A percentile compares a stretch with the other conserved stretches of the same genome.
Conservation (phyloP, 352 stramenopile genomes). For the Thalassiosira delicatula region DNA sequence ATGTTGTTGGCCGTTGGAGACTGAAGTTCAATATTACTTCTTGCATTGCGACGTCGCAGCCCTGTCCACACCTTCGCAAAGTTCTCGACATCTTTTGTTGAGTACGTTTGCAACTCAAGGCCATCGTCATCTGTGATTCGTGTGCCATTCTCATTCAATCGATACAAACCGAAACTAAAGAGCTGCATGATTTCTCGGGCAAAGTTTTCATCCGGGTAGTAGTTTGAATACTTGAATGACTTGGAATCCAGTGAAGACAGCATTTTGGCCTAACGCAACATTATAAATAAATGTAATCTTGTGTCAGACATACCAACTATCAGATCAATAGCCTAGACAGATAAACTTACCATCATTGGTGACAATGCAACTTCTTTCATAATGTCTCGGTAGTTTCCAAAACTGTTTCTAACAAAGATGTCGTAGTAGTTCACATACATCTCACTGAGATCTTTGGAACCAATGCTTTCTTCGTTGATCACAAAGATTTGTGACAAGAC, state of each 20-base stretch:
- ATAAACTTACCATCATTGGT: conserved; percentile 70
- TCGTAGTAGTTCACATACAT: conserved; percentile 1
- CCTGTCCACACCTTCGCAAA: conserved; percentile 72
- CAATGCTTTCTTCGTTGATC: neutral
- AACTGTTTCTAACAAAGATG: conserved; percentile 10
- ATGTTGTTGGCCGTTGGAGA: conserved; percentile 43
- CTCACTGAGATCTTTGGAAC: neutral
- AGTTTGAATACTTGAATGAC: neutral
- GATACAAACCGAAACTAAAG: conserved; percentile 69
- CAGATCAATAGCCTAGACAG: too few species aligned
- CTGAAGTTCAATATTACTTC: conserved; percentile 60
- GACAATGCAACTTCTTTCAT: conserved; percentile 52
- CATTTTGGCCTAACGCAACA: too few species aligned
- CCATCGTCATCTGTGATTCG: conserved; percentile 59
- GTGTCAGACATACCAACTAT: too few species aligned
- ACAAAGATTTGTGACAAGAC: conserved; percentile 51
- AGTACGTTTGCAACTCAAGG: conserved; percentile 62
- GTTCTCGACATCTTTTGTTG: conserved; percentile 68
- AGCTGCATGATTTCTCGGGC: conserved; percentile 57
- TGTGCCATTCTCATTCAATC: conserved; percentile 56
- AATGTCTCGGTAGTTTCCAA: conserved; percentile 44
- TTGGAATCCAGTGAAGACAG: neutral
- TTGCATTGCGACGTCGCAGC: conserved; percentile 30
- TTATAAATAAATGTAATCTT: too few species aligned
- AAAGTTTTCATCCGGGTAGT: conserved; percentile 20